phyloP scores from a whole-genome alignment of 2,329 filamentous ascomycete genomes.

The Endoconidiophora laricicola region DNA sequence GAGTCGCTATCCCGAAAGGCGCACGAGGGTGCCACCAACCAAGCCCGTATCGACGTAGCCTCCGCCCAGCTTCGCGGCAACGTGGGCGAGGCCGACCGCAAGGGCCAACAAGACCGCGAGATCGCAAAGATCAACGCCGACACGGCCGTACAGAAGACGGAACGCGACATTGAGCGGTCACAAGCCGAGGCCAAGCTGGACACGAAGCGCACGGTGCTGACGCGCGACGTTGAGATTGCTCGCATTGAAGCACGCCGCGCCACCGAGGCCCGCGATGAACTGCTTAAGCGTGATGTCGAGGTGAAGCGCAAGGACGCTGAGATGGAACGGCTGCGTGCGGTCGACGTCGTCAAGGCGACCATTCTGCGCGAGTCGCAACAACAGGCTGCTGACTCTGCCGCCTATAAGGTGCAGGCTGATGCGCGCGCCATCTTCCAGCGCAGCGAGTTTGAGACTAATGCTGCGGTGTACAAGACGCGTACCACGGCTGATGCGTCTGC shows the following conservation, averaged over 20 bases:
- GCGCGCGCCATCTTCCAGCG: slow-evolving; percentile 38
- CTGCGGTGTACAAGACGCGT: slow-evolving; percentile 31
- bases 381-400: slow-evolving; percentile 47
- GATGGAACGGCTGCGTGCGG: slow-evolving; percentile 61
- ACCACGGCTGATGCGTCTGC: slow-evolving; percentile 26
- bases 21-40: slow-evolving; percentile 70
- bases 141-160: slow-evolving; percentile 69
- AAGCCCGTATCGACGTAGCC: slow-evolving; percentile 42
- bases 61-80: slow-evolving; percentile 49
- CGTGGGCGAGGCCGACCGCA: slow-evolving; percentile 61
- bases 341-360: slow-evolving; percentile 60
- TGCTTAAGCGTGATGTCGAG: slow-evolving; percentile 56
- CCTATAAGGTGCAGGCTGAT: slow-evolving; percentile 48
- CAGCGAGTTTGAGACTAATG: slow-evolving; percentile 35
- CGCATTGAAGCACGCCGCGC: slow-evolving; percentile 71
- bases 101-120: slow-evolving; percentile 67
- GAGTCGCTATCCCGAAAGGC: slow-evolving; percentile 67
- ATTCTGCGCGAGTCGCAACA: slow-evolving; percentile 52
- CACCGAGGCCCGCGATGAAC: slow-evolving; percentile 70
- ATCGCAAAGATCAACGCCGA: slow-evolving; percentile 79
- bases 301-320: slow-evolving; percentile 62
- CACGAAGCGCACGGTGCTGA: slow-evolving; percentile 54
- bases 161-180: slow-evolving; percentile 68
- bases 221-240: slow-evolving; percentile 68
- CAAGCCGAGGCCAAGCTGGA: slow-evolving; percentile 60